Evolutionary conservation across 129 eudicot genomes (phyloP), one percentile per base, ranked within the genome.

Genomic region (Lactuca sativa): DNA sequence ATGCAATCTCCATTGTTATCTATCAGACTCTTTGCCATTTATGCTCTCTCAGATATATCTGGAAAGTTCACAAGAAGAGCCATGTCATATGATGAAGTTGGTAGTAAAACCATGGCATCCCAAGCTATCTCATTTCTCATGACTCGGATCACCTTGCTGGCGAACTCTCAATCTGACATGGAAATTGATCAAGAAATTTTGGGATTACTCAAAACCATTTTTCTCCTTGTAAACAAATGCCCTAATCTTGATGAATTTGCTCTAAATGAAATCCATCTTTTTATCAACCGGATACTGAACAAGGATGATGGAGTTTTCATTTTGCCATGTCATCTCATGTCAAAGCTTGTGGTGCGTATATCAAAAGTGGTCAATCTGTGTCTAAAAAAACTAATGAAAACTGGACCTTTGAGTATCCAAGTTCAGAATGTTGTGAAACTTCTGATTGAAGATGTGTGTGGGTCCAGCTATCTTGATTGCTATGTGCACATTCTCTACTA

Each of bases 61-160:
- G 77, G 68, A 62, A 89, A 82, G 74, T 70, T 85, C 54, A 74
- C 83, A 15, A 82, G 82, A 86, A 72, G 77, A 78, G 82, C 68
- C 31, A 43, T 34, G 52, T 38, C 73, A 41, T 41, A 80, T 21
- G 69, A 70, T 56, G 82, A 61, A 72, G 74, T 67, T 66, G 72
- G 34, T 66, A 67, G 48, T 66, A 67, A 66, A 13, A 41, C 57
- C 61, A 53, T 71, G 40, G 82, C 82, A 62, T 69, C 81, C 56
- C 78, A 70, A 67, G 62, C 80, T n/a, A 78, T 84, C 53, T 77
- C 86, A 16, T 80, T 83, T 61, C 72, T 90, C 59, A 12, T 81
- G 37, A 78, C 80, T 69, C 87, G 56, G 18, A 62, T 85, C 62
- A 58, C 81, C 64, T 31, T 49, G 34, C 77, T 84, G 47, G 44